These are phyloP conservation scores for Harringtonia lauricola DNA, from an alignment of 2,329 filamentous ascomycete genomes.

Conservation along the genomic window DNA sequence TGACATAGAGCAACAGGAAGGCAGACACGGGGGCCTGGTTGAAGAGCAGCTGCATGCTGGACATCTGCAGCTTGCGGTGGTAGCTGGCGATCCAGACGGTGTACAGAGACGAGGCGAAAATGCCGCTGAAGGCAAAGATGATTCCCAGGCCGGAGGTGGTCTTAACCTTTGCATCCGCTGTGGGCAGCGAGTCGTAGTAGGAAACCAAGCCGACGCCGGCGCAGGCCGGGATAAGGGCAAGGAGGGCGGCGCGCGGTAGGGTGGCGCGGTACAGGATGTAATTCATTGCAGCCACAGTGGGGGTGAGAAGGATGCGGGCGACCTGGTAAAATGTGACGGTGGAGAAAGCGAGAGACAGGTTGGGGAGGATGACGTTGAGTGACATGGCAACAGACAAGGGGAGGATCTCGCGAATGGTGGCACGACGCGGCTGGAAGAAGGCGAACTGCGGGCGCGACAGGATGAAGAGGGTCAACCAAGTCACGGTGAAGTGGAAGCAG, in stretches of 20 bases:
- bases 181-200: slow-evolving; percentile 53
- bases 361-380: slow-evolving; percentile 58
- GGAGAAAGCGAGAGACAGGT: slow-evolving; percentile 56
- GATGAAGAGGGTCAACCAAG: slow-evolving; percentile 49
- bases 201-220: slow-evolving; percentile 54
- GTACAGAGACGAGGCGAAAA: slow-evolving; percentile 55
- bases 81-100: slow-evolving; percentile 59
- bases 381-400: slow-evolving; percentile 58
- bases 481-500: slow-evolving; percentile 57
- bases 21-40: slow-evolving; percentile 56
- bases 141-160: slow-evolving; percentile 49
- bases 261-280: slow-evolving; percentile 46
- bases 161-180: slow-evolving; percentile 34
- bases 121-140: slow-evolving; percentile 51
- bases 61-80: slow-evolving; percentile 53
- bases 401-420: slow-evolving; percentile 43
- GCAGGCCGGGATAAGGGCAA: slow-evolving; percentile 50
- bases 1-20: slow-evolving; percentile 51
- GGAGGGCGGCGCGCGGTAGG: slow-evolving; percentile 40
- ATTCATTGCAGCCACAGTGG: slow-evolving; percentile 54
- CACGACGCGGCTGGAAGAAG: slow-evolving; percentile 47
- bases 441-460: slow-evolving; percentile 47
- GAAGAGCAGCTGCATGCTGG: slow-evolving; percentile 58
- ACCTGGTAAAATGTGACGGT: slow-evolving; percentile 62
- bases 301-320: slow-evolving; percentile 55